Evolutionary conservation across 179 eudicot genomes (phyloP).

Genomic region (Beta corolliflora): DNA sequence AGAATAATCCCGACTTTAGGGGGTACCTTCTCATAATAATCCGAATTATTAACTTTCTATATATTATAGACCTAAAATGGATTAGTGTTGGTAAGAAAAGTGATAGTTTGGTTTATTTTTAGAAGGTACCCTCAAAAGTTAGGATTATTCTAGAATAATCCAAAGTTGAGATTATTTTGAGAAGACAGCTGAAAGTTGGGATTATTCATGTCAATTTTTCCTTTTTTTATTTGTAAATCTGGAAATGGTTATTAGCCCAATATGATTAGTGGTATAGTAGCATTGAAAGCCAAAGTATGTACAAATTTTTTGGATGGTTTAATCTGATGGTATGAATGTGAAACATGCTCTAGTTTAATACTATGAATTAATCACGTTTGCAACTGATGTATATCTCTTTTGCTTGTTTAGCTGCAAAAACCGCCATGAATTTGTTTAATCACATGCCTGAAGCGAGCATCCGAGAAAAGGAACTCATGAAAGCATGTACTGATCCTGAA

Average conservation of each 20-base stretch:
- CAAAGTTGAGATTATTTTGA: no score
- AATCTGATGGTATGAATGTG: background rate
- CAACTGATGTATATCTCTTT: background rate
- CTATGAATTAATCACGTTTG: background rate
- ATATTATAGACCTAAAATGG: no score
- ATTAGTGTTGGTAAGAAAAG: no score
- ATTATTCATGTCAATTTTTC: no score
- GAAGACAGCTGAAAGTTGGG: no score
- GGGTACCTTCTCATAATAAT: no score
- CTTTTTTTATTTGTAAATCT: background rate
- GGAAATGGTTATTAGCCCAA: background rate
- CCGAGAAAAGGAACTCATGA: conserved; percentile 96
- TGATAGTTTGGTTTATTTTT: no score
- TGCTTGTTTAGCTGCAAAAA: conserved; percentile 76
- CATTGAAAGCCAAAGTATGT: background rate
- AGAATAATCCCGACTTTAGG: no score
- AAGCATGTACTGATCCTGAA: conserved; percentile 97
- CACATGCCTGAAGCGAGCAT: conserved; percentile 73
- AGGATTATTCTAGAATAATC: no score
- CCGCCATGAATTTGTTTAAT: conserved; percentile 85
- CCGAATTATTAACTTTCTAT: no score
- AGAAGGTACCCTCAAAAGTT: no score
- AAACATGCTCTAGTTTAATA: background rate
- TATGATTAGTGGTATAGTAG: background rate
- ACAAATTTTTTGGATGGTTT: background rate